phyloP scores from a whole-genome alignment of 2,329 filamentous ascomycete genomes.

The Biscogniauxia sp. region DNA sequence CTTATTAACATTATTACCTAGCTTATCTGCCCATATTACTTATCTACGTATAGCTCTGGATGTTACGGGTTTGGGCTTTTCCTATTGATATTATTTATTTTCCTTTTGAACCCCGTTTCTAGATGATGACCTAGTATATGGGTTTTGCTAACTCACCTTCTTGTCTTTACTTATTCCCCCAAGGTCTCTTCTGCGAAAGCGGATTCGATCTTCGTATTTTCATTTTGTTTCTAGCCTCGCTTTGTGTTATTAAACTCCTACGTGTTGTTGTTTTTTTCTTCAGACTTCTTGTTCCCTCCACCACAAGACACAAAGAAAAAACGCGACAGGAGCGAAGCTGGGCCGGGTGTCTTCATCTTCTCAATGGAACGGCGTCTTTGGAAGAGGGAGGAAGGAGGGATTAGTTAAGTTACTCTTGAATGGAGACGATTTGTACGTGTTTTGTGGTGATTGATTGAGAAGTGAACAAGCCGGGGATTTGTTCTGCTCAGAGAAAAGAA shows the following conservation, averaged over 20 bases:
- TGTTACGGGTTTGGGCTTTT: not conserved
- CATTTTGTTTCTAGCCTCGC: conserved; percentile 8
- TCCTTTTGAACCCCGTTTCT: not conserved
- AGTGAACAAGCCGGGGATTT: not conserved
- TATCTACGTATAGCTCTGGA: conserved; percentile 5
- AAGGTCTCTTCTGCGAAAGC: conserved; percentile 6
- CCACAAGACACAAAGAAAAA: not conserved
- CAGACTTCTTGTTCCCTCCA: conserved; percentile 12
- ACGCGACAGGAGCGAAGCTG: conserved; percentile 7
- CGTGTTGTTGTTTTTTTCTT: conserved; percentile 17
- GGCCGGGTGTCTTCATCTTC: not conserved
- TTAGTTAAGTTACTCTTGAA: not conserved
- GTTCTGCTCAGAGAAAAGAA: not conserved
- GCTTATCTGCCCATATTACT: not conserved
- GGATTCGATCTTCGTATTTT: conserved; percentile 2
- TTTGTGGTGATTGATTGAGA: not conserved
- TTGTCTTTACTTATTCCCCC: conserved; percentile 23
- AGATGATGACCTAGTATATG: conserved; percentile 6
- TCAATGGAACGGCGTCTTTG: not conserved
- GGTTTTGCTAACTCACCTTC: conserved; percentile 10
- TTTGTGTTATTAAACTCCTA: conserved; percentile 12
- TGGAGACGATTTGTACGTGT: not conserved
- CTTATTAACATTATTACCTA: not conserved
- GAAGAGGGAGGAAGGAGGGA: no score
- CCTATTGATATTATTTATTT: not conserved